phyloP scores from a whole-genome alignment of 176 grass and related monocot species.

The Phragmites australis region DNA sequence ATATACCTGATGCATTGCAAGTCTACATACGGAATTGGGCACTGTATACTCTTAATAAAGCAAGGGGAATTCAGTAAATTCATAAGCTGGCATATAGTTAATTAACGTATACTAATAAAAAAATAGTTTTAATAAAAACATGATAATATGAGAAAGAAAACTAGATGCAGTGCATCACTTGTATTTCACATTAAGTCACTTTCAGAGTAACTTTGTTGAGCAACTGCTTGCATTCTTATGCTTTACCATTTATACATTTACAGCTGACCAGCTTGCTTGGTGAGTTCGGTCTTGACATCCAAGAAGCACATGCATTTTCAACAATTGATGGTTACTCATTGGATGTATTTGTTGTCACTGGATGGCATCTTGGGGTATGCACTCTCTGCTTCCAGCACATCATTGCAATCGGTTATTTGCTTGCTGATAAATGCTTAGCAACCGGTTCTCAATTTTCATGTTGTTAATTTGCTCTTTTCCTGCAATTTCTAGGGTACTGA shows the following conservation, averaged over 20 bases:
- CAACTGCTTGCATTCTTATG: background rate
- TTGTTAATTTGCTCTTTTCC: background rate
- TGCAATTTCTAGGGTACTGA: conserved; percentile 54
- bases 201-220: background rate
- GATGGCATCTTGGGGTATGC: conserved; percentile 77
- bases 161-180: background rate
- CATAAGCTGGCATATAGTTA: background rate
- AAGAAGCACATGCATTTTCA: conserved; percentile 93
- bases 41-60: background rate
- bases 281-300: conserved; percentile 86
- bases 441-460: background rate
- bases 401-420: background rate
- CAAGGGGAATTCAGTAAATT: background rate
- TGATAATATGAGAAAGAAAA: background rate
- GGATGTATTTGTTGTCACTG: conserved; percentile 78
- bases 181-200: conserved; percentile 17
- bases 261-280: conserved; percentile 81
- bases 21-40: background rate
- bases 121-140: background rate
- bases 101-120: background rate
- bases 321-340: conserved; percentile 82
- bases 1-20: too few species aligned
- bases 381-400: conserved; percentile 1
- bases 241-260: conserved; percentile 10
- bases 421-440: background rate